These are phyloP conservation scores for Hymenoscyphus salicellus DNA, from an alignment of 2,329 filamentous ascomycete genomes.

Conservation along the genomic window DNA sequence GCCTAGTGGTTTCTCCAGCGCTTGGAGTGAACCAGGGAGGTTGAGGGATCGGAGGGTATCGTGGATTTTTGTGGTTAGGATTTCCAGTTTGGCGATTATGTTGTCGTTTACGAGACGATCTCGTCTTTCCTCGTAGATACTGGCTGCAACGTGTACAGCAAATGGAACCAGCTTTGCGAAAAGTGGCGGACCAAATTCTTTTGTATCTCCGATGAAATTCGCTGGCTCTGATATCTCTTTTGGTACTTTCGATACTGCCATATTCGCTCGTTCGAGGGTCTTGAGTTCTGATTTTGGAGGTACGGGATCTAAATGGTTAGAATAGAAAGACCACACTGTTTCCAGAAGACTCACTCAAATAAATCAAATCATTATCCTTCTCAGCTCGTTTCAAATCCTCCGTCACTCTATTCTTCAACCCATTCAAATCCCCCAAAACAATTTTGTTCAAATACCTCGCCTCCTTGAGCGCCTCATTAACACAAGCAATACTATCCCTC, in stretches of 20 bases:
- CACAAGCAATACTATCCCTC: slow-evolving; percentile 76
- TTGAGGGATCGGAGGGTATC: slow-evolving; percentile 78
- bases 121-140: slow-evolving; percentile 88
- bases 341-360: slow-evolving; percentile 59
- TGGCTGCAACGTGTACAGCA: slow-evolving; percentile 89
- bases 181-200: slow-evolving; percentile 77
- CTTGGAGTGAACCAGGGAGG: slow-evolving; percentile 87
- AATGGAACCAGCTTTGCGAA: slow-evolving; percentile 94
- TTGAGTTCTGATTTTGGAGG: slow-evolving; percentile 86
- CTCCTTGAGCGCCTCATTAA: slow-evolving; percentile 83
- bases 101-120: slow-evolving; percentile 87
- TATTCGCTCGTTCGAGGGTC: slow-evolving; percentile 79
- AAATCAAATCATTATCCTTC: slow-evolving; percentile 95
- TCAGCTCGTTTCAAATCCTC: slow-evolving; percentile 91
- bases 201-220: slow-evolving; percentile 73
- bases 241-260: slow-evolving; percentile 78
- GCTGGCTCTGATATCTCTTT: slow-evolving; percentile 79
- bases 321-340: not conserved
- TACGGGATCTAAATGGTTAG: slow-evolving; percentile 59
- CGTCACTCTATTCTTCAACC: slow-evolving; percentile 74
- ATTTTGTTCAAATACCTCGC: slow-evolving; percentile 75
- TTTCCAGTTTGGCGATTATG: slow-evolving; percentile 81
- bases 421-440: slow-evolving; percentile 78
- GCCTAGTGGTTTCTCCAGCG: slow-evolving; percentile 89
- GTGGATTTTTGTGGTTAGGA: slow-evolving; percentile 74